Conservation (phyloP, 208 protist genomes). For the Acanthamoeba lenticulata region DNA sequence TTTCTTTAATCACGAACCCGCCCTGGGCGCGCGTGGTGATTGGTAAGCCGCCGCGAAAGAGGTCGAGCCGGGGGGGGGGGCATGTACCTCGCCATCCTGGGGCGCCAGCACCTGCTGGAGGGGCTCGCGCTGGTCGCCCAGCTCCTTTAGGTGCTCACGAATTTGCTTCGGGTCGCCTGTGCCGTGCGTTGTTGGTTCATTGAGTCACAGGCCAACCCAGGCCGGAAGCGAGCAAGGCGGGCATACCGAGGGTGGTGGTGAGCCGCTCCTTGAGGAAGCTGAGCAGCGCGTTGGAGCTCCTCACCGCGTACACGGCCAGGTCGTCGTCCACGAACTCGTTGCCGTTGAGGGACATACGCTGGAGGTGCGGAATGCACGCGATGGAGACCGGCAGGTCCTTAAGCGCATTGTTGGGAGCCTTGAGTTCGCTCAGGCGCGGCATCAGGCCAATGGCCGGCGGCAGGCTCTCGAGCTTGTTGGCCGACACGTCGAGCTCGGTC, state of each 20-base stretch:
- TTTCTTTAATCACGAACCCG: not conserved
- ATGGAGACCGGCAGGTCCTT: not conserved
- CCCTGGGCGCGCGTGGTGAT: too few relatives aligned
- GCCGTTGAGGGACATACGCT: not conserved
- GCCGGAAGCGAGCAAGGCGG: too few relatives aligned
- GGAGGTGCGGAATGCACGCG: not conserved
- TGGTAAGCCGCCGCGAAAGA: too few relatives aligned
- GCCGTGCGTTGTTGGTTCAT: too few relatives aligned
- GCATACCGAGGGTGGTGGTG: not conserved
- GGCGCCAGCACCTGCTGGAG: not conserved
- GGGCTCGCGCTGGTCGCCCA: not conserved
- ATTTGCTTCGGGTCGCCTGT: not conserved
- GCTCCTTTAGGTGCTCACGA: not conserved
- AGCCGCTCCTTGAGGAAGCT: not conserved
- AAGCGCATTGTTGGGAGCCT: not conserved
- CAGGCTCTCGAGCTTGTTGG: not conserved
- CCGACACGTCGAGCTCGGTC: not conserved
- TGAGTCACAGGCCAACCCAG: too few relatives aligned
- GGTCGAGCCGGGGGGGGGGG: too few relatives aligned
- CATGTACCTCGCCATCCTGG: not conserved
- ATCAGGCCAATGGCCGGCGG: not conserved
- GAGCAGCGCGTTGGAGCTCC: not conserved
- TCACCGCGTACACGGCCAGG: not conserved
- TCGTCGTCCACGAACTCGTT: not conserved
- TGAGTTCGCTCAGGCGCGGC: not conserved